Evolutionary conservation across 257 asterid species (phyloP).

Genomic region (Ajuga chamaepitys): DNA sequence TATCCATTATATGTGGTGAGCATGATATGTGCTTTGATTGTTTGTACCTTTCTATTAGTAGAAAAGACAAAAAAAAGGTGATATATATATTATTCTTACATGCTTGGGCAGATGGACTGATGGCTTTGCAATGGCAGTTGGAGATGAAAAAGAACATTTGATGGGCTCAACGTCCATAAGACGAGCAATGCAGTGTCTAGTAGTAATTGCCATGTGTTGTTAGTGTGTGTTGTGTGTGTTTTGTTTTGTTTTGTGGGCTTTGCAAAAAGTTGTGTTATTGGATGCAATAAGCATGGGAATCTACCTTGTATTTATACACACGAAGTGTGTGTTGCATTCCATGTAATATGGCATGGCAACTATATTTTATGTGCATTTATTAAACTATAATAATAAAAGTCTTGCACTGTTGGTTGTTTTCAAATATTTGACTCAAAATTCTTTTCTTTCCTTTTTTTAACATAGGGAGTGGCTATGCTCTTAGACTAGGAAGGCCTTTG

Average conservation of each 20-base stretch:
- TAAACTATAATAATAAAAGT: not conserved
- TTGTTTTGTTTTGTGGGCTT: not conserved
- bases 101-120: slow-evolving; percentile 29
- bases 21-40: not conserved
- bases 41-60: not conserved
- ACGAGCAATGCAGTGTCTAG: slow-evolving; percentile 28
- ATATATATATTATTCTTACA: slow-evolving; percentile 35
- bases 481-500: no score
- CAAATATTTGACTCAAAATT: no score
- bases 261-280: not conserved
- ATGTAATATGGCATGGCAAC: not conserved
- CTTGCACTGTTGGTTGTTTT: no score
- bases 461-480: no score
- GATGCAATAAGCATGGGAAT: slow-evolving; percentile 5
- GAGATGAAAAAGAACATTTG: slow-evolving; percentile 31
- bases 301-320: slow-evolving; percentile 5
- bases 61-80: not conserved
- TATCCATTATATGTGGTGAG: not conserved
- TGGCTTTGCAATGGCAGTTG: slow-evolving; percentile 32
- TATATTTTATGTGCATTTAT: not conserved
- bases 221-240: not conserved
- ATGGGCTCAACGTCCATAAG: slow-evolving; percentile 37
- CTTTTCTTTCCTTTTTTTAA: no score
- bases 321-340: not conserved
- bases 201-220: slow-evolving; percentile 22